Base-by-base conservation (phyloP, 2,329 filamentous ascomycete species). In the Stenocarpella maydis region DNA sequence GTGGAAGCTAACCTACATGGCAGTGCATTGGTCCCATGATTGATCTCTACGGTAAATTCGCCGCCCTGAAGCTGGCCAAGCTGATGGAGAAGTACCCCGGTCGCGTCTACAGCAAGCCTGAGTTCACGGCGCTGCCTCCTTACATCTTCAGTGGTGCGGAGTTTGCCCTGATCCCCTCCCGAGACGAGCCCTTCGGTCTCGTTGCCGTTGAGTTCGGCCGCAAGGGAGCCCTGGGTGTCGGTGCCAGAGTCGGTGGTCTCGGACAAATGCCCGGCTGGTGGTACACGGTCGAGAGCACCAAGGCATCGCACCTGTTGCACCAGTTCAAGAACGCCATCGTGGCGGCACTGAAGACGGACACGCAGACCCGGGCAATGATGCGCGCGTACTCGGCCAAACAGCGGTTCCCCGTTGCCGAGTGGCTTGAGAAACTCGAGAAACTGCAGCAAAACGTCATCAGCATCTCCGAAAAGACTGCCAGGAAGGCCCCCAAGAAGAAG, bases 181-280 rank as follows among this genome's bases (percentile, higher is more conserved):
- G 90, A 74, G 90, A 92, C 75, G 90, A 92, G 77, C 90, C 90
- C 0, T 92, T 91, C 73, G 90, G 90, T 63, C 81, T 91, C 28
- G 90, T 92, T 10, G 90, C 89, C 49, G 89, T 91, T 45, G 89
- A 91, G 72, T 91, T 91, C 71, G 89, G 89, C 69, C 83, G 89
- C 31, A 91, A 91, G 75, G 89, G 89, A 74, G 89, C 89, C 43
- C 82, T 91, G 55, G 89, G 89, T 74, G 87, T 91, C 70, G 89
- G 89, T 65, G 87, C 88, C 49, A 82, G 88, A 69, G 89, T 91
- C 43, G 89, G 89, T 72, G 89, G 89, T 65, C 82, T 91, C 19
- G 88, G 89, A 24, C 87, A 89, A 74, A 90, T 91, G 88, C 89
- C 90, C 21, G 90, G 90, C 43, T 91, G 89, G 87, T 91, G 89